Percentiles rank a stretch among this genome's conserved stretches.
phyloP scores from a whole-genome alignment of 768 basidiomycete genomes.

The Ephemerocybe angulata region DNA sequence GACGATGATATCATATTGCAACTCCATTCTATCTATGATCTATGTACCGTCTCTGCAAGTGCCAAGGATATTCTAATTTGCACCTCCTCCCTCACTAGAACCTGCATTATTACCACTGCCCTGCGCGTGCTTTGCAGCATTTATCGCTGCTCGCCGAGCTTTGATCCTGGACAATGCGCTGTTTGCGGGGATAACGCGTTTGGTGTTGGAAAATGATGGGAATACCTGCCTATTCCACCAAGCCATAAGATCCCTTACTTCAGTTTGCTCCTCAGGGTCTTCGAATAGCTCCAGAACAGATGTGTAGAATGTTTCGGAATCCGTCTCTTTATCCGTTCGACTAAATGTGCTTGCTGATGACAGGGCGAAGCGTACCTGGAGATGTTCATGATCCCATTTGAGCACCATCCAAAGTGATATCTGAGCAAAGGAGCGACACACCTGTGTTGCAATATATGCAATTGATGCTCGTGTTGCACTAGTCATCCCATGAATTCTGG shows the following conservation, averaged over 20 bases:
- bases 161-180: neutral
- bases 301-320: neutral
- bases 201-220: neutral
- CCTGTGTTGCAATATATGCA: conserved; percentile 1
- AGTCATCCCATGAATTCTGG: neutral
- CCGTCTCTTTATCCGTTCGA: neutral
- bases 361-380: conserved; percentile 1
- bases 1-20: too few relatives aligned
- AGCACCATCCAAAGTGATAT: too few relatives aligned
- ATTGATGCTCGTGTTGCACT: neutral
- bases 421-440: too few relatives aligned
- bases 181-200: neutral
- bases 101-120: too few relatives aligned
- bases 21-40: too few relatives aligned
- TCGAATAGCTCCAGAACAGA: neutral
- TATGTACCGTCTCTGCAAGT: too few relatives aligned
- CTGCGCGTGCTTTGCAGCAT: too few relatives aligned
- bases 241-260: neutral
- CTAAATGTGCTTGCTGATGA: neutral
- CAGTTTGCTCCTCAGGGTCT: neutral
- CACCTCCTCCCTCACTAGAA: too few relatives aligned
- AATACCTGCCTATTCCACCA: neutral
- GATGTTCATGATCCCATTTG: too few relatives aligned
- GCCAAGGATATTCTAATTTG: too few relatives aligned
- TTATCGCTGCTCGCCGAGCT: neutral